Evolutionary conservation across 202 grass and related monocot species (phyloP).

Genomic region (Schoenoplectus triqueter): DNA sequence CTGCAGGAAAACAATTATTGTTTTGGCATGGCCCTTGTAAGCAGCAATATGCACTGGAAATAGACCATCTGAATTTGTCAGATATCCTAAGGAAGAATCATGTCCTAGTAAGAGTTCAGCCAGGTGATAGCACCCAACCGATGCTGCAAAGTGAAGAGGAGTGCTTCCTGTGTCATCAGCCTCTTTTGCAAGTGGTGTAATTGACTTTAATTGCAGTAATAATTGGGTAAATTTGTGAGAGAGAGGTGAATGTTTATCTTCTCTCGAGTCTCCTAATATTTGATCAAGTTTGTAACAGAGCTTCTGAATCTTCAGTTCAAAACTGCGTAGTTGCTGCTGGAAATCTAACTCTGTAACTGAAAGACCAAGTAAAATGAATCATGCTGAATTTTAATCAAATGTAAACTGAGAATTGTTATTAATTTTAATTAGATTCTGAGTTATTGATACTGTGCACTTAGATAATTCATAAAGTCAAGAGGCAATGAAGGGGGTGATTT

Average conservation of each 20-base stretch:
- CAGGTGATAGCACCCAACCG: constrained; percentile 31
- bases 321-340: no score
- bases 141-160: constrained; percentile 45
- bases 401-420: no score
- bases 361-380: no score
- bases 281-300: no score
- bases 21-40: constrained; percentile 38
- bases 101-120: constrained; percentile 50
- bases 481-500: no score
- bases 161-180: constrained; percentile 38
- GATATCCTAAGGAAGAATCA: constrained; percentile 39
- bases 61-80: constrained; percentile 33
- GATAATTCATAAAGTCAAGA: no score
- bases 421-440: no score
- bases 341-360: no score
- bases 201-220: constrained; percentile 12
- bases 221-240: neutral
- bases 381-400: no score
- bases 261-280: neutral
- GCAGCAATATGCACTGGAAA: constrained; percentile 45
- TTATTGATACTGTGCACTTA: no score
- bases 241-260: neutral
- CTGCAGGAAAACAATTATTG: constrained; percentile 52
- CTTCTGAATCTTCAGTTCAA: no score
- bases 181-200: neutral